These are phyloP conservation scores for Phytophthora pini DNA, from an alignment of 352 stramenopile genomes.

Conservation along the genomic window DNA sequence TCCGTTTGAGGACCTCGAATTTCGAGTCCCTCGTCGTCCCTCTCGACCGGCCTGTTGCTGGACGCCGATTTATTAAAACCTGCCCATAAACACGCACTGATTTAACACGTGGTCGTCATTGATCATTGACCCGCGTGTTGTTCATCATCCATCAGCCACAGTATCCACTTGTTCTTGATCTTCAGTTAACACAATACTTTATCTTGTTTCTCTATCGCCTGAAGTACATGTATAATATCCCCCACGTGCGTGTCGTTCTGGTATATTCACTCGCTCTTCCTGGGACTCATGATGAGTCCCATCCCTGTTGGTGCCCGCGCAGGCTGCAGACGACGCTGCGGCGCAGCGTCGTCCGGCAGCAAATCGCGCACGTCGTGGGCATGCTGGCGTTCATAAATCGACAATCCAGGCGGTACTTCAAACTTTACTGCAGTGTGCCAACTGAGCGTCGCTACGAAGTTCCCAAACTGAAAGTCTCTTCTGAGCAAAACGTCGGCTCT, in stretches of 20 bases:
- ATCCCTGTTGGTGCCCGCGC: neutral
- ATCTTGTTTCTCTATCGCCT: neutral
- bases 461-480: slow-evolving; percentile 5
- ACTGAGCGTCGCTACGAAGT: neutral
- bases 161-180: neutral
- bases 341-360: slow-evolving; percentile 2
- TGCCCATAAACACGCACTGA: slow-evolving; percentile 10
- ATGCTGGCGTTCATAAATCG: slow-evolving; percentile 11
- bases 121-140: neutral
- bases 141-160: neutral
- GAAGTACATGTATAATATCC: no score
- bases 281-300: neutral
- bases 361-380: slow-evolving; percentile 9
- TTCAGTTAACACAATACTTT: slow-evolving; percentile 1
- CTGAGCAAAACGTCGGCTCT: slow-evolving; percentile 10
- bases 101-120: slow-evolving; percentile 1
- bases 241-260: neutral
- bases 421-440: slow-evolving; percentile 4
- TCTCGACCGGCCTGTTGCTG: neutral
- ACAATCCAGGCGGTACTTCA: slow-evolving; percentile 9
- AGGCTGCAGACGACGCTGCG: no score
- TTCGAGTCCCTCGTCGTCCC: no score
- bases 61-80: slow-evolving; percentile 6
- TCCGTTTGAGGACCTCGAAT: no score
- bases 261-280: neutral